phyloP scores from a whole-genome alignment of 305 asterid species.

The Fraxinus nigra region DNA sequence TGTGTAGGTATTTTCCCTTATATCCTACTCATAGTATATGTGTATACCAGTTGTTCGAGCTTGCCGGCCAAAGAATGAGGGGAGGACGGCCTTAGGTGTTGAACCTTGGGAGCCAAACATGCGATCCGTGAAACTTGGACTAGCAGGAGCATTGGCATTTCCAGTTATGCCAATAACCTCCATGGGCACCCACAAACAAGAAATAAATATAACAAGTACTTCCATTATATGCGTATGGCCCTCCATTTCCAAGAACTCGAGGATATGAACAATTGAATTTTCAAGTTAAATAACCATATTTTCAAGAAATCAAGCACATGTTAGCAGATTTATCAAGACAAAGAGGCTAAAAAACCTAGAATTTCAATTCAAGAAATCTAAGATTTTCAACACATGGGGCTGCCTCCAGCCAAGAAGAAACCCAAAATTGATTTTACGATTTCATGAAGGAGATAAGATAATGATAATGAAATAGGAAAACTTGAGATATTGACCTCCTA shows the following conservation, averaged over 20 bases:
- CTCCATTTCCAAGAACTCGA: conserved; percentile 11
- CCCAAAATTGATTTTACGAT: too few relatives aligned
- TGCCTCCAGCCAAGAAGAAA: too few relatives aligned
- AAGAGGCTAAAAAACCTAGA: conserved; percentile 11
- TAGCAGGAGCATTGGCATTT: conserved; percentile 22
- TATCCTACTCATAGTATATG: too few relatives aligned
- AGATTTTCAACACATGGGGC: too few relatives aligned
- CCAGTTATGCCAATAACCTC: conserved; percentile 27
- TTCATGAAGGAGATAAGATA: too few relatives aligned
- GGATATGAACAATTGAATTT: neutral
- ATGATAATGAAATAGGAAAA: too few relatives aligned
- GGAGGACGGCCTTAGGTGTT: too few relatives aligned
- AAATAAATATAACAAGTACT: conserved; percentile 25
- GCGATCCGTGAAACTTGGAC: conserved; percentile 16
- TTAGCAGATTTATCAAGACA: neutral
- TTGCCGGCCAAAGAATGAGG: too few relatives aligned
- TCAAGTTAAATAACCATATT: conserved; percentile 20
- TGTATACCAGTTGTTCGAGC: too few relatives aligned
- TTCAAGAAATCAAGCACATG: conserved; percentile 20
- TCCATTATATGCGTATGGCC: conserved; percentile 8
- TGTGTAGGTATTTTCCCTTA: too few relatives aligned
- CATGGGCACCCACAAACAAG: conserved; percentile 32
- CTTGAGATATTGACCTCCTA: too few relatives aligned
- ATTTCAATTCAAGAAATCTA: neutral
- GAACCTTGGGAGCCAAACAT: too few relatives aligned